These are phyloP conservation scores for Russula ochroleuca DNA, from an alignment of 768 basidiomycete species.

Conservation along the genomic window DNA sequence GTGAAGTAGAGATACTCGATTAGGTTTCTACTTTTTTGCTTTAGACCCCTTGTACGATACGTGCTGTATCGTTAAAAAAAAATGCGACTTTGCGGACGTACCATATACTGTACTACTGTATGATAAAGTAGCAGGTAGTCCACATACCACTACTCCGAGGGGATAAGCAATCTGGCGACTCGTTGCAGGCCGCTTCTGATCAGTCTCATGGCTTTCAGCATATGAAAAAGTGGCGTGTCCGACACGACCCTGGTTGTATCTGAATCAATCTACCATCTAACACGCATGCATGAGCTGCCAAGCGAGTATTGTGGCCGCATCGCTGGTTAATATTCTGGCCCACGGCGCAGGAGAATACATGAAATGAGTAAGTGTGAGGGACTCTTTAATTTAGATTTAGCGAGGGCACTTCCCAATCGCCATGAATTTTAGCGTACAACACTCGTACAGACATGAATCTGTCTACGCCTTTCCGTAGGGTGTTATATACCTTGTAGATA, in stretches of 20 bases:
- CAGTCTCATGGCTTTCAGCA: too few relatives aligned
- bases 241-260: too few relatives aligned
- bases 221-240: too few relatives aligned
- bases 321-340: too few relatives aligned
- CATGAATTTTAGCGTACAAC: neutral
- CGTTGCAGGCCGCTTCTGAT: too few relatives aligned
- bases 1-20: slow-evolving; percentile 60
- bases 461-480: neutral
- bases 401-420: neutral
- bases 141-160: too few relatives aligned
- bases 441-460: slow-evolving; percentile 10
- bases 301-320: too few relatives aligned
- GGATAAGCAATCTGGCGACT: too few relatives aligned
- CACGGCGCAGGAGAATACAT: too few relatives aligned
- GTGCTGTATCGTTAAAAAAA: slow-evolving; percentile 2
- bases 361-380: neutral
- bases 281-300: too few relatives aligned
- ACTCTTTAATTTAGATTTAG: neutral
- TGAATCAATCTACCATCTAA: too few relatives aligned
- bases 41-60: slow-evolving; percentile 10
- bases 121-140: too few relatives aligned
- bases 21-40: neutral
- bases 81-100: neutral
- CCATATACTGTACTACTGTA: neutral
- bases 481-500: slow-evolving; percentile 14